Evolutionary conservation across 305 asterid species (phyloP), one percentile per base, ranked within the genome.

Genomic region (Fraxinus albicans): DNA sequence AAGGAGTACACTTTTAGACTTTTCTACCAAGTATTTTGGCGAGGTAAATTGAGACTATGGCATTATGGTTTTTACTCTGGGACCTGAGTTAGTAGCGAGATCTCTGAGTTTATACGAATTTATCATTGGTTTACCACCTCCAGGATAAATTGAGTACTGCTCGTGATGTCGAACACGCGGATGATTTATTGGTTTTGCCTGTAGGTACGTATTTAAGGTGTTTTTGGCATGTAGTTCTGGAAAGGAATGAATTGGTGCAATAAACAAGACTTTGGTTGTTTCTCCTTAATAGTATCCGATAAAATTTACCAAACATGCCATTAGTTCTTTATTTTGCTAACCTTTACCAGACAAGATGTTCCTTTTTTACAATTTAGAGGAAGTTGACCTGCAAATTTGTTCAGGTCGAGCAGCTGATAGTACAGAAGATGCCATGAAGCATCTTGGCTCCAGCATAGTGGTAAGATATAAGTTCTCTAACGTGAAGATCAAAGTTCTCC

Each of bases 341-440:
- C 8, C 23, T 53, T 15, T 15, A 15, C 53, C 53, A 10, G 53
- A 42, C 53, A 42, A 53, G 8, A 17, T 53, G 63, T 53, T 17
- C 63, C 8, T 17, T 53, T 53, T n/a, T 17, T 17, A 53, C 23
- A 2, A 17, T 53, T 53, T 53, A 5, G 9, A 53, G 23, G 65
- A 53, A 53, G 23, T 53, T 53, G 65, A 47, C 65, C 5, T 17
- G 9, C 65, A 53, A 17, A 53, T 53, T 53, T 53, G 23, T 83
- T 83, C 90, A 90, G 94, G 85, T 83, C 80, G 88, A 9, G 86
- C 91, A 6, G 84, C 90, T 73, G 80, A 86, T 85, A 91, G 93
- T 88, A 91, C 97, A 1, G 97, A 95, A 86, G 96, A 90, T 89
- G 96, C 92, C 84, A 92, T 94, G 81, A 92, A 86, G 88, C 89